phyloP scores from a whole-genome alignment of 257 asterid species.

The Agastache rugosa region DNA sequence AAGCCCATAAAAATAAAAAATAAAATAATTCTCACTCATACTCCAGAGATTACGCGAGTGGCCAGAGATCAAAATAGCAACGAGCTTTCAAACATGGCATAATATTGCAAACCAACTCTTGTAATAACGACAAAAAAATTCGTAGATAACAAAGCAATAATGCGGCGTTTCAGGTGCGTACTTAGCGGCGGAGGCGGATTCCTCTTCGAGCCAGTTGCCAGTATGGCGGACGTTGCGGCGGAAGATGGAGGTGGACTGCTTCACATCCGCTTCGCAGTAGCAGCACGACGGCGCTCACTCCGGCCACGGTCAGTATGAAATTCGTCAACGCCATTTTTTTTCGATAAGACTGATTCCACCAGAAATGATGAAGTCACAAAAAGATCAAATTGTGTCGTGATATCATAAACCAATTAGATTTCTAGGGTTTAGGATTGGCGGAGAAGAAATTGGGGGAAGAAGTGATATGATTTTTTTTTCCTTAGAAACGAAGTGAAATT shows the following conservation, averaged over 20 bases:
- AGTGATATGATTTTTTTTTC: background rate
- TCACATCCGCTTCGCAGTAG: slow-evolving; percentile 70
- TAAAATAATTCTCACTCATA: background rate
- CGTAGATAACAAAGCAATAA: background rate
- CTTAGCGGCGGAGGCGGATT: slow-evolving; percentile 67
- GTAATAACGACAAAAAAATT: background rate
- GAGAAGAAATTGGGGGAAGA: slow-evolving; percentile 41
- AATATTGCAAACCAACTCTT: background rate
- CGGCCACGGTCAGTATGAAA: slow-evolving; percentile 72
- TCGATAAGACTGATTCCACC: background rate
- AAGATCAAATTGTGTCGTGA: background rate
- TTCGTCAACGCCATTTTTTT: slow-evolving; percentile 66
- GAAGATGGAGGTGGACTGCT: slow-evolving; percentile 69
- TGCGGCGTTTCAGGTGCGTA: slow-evolving; percentile 29
- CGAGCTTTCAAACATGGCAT: background rate
- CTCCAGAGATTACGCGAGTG: background rate
- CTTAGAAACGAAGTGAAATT: no score
- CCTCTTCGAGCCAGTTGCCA: slow-evolving; percentile 79
- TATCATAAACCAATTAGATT: slow-evolving; percentile 7
- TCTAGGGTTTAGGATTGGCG: slow-evolving; percentile 36
- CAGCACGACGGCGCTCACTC: slow-evolving; percentile 65
- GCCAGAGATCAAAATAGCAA: background rate
- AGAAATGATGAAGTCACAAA: no score
- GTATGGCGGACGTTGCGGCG: slow-evolving; percentile 71
- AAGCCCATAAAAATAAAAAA: no score